Evolutionary conservation across 371 early-diverging fungal species (phyloP).

Genomic region (Caulochytrium protostelioides): DNA sequence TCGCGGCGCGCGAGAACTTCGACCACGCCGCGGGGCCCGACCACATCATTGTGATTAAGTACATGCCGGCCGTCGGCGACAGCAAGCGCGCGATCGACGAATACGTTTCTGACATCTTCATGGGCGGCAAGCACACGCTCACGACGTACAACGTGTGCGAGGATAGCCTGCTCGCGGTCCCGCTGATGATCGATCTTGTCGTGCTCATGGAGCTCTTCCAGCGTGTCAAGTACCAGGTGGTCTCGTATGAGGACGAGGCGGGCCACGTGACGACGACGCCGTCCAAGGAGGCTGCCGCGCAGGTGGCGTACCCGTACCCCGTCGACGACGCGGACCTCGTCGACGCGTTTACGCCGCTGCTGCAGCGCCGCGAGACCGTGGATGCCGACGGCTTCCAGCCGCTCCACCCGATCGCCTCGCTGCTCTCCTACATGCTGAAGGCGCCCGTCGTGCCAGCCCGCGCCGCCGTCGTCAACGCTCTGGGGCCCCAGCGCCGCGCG

Average conservation of each 20-base stretch:
- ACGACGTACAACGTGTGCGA: slow-evolving; percentile 93
- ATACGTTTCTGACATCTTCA: slow-evolving; percentile 90
- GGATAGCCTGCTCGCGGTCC: slow-evolving; percentile 88
- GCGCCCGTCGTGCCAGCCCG: slow-evolving; percentile 73
- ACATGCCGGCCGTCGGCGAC: slow-evolving; percentile 88
- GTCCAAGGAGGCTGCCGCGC: too few relatives aligned
- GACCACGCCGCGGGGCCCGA: too few relatives aligned
- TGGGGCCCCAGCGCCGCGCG: slow-evolving; percentile 76
- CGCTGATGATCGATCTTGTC: slow-evolving; percentile 82
- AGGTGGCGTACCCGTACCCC: too few relatives aligned
- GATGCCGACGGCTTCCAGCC: slow-evolving; percentile 43
- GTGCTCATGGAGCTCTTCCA: slow-evolving; percentile 87
- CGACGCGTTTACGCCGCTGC: too few relatives aligned
- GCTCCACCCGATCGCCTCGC: slow-evolving; percentile 79
- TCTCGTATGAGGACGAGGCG: slow-evolving; percentile 9
- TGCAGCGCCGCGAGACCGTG: slow-evolving; percentile 23
- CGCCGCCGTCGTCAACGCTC: slow-evolving; percentile 83
- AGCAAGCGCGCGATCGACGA: slow-evolving; percentile 94
- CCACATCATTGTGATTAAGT: slow-evolving; percentile 89
- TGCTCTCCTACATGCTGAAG: slow-evolving; percentile 28
- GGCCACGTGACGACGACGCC: slow-evolving; percentile 7
- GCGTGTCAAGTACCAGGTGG: slow-evolving; percentile 55
- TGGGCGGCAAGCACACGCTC: slow-evolving; percentile 90
- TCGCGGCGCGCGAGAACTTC: too few relatives aligned
- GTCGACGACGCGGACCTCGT: too few relatives aligned